Evolutionary conservation across 2,329 filamentous ascomycete species (phyloP).

Genomic region (Penicillium corylophilum): DNA sequence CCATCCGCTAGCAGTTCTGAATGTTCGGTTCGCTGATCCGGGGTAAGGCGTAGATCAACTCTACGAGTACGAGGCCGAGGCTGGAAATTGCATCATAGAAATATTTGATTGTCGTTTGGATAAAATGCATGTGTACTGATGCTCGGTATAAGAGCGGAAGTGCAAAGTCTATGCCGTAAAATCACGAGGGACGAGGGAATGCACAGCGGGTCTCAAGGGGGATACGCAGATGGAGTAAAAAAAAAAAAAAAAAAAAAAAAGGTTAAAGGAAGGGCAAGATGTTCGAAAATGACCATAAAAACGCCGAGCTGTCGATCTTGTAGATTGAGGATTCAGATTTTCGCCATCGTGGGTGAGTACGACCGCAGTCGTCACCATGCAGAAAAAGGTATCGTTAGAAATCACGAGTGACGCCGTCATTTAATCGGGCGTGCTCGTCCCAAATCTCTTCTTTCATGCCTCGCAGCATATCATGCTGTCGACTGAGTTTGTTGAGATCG

Average conservation of each 20-base stretch:
- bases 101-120: not conserved
- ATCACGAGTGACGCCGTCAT: conserved; percentile 22
- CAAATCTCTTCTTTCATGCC: conserved; percentile 60
- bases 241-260: conserved; percentile 2
- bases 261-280: conserved; percentile 1
- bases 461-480: conserved; percentile 54
- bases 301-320: conserved; percentile 11
- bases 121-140: conserved; percentile 1
- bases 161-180: conserved; percentile 8
- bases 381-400: conserved; percentile 5
- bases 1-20: not conserved
- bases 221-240: conserved; percentile 7
- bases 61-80: not conserved
- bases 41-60: not conserved
- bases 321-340: conserved; percentile 3
- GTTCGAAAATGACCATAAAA: conserved; percentile 5
- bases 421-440: conserved; percentile 43
- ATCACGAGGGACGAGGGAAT: conserved; percentile 4
- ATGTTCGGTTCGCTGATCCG: not conserved
- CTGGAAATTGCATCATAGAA: conserved; percentile 1
- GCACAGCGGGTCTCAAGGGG: not conserved
- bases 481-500: conserved; percentile 54
- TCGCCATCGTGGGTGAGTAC: conserved; percentile 12
- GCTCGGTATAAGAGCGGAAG: not conserved
- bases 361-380: conserved; percentile 14